These are phyloP conservation scores for Hevea brasiliensis DNA, from an alignment of 345 rosid species.

Conservation along the genomic window DNA sequence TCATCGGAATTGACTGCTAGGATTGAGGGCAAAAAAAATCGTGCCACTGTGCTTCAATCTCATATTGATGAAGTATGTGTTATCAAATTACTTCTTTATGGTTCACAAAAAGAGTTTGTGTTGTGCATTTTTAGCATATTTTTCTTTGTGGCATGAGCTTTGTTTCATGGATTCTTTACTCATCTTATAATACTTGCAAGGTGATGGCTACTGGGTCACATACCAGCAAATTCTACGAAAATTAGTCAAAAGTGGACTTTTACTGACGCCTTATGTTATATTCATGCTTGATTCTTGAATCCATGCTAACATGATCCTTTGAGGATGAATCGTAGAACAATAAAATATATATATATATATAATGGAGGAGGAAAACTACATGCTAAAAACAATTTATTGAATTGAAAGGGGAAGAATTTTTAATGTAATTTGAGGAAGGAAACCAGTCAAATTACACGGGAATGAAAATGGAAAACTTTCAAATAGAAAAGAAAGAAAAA, in stretches of 20 bases:
- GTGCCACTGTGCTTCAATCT: conserved; percentile 40
- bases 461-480: neutral
- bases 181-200: neutral
- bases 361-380: neutral
- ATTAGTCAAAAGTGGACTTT: neutral
- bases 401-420: neutral
- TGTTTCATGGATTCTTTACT: neutral
- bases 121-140: neutral
- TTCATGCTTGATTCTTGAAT: neutral
- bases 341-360: too few species aligned
- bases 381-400: neutral
- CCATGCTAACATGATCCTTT: neutral
- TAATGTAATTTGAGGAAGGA: neutral
- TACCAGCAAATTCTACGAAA: neutral
- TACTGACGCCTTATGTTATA: neutral
- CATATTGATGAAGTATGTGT: conserved; percentile 55
- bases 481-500: neutral
- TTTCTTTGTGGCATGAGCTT: neutral
- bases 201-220: neutral
- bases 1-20: conserved; percentile 52
- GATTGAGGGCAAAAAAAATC: conserved; percentile 50
- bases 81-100: neutral
- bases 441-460: too few species aligned
- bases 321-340: neutral
- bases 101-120: neutral